phyloP scores from a whole-genome alignment of 2,329 filamentous ascomycete species.

The Phaeosphaeriaceae sp. region DNA sequence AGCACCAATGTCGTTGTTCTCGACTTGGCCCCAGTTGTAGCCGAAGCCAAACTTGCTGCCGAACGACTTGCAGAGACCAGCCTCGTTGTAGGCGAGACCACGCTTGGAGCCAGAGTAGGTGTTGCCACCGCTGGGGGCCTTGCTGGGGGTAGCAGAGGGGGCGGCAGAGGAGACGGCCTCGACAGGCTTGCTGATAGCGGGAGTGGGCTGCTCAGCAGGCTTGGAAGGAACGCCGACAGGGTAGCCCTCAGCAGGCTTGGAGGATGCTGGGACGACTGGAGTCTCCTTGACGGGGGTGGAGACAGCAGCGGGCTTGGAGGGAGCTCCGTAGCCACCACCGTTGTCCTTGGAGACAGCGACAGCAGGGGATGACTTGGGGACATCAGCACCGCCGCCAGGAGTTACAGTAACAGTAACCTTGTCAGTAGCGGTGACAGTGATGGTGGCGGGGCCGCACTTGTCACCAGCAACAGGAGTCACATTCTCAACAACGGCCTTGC shows the following conservation, averaged over 20 bases:
- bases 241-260: constrained; percentile 7
- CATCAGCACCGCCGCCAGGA: constrained; percentile 25
- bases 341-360: constrained; percentile 13
- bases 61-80: constrained; percentile 61
- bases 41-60: constrained; percentile 62
- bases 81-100: constrained; percentile 72
- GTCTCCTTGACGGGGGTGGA: constrained; percentile 12
- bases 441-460: constrained; percentile 37
- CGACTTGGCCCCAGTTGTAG: constrained; percentile 70
- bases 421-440: constrained; percentile 50
- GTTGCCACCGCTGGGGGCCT: constrained; percentile 28
- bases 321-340: constrained; percentile 14
- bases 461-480: constrained; percentile 23
- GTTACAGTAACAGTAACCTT: constrained; percentile 52
- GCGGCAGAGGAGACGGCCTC: constrained; percentile 10
- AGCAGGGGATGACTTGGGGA: constrained; percentile 21
- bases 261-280: constrained; percentile 6
- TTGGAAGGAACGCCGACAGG: constrained; percentile 3
- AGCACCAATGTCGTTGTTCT: constrained; percentile 52
- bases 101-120: constrained; percentile 61
- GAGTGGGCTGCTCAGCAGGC: constrained; percentile 1
- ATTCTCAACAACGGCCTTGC: constrained; percentile 22
- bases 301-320: constrained; percentile 20
- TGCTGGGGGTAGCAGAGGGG: constrained; percentile 19
- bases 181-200: constrained; percentile 15